Base-by-base conservation (phyloP, 2,329 filamentous ascomycete genomes). In the Botrytis paeoniae region DNA sequence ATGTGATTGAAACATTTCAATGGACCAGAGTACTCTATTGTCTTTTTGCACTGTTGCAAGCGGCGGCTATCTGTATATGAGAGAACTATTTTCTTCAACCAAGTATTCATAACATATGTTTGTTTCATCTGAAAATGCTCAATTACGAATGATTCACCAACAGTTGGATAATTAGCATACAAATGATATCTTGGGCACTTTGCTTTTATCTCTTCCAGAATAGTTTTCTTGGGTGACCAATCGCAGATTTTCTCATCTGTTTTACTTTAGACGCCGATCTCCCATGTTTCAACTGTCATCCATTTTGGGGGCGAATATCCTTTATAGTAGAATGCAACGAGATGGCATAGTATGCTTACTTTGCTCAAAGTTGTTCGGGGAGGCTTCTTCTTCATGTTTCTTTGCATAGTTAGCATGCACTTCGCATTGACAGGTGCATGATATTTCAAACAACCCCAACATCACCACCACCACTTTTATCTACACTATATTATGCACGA, bases 1-100 rank as follows among this genome's bases (percentile, higher is more conserved):
- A 63, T 61, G 41, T 70, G 57, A 39, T 54, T 43, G n/a, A 71
- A 51, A 65, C n/a, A 41, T 65, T 65, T 65, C 60, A 65, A 57
- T 51, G 60, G 45, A n/a, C 35, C 25, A 65, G 48, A 65, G n/a
- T 43, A 51, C 29, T 65, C 45, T 35, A 57, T 41, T 35, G 10
- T 54, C 35, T 71, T 29, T n/a, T n/a, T 57, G n/a, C 59, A 65
- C 35, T 32, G 35, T 71, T 43, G 60, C 45, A 65, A 43, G 69
- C 69, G 69, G 69, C 41, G 69, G 60, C 41, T 65, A 65, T 65
- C 9, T 65, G 22, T 39, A 43, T 25, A n/a, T 57, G 29, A 6
- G 43, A 35, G 43, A 41, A 54, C 37, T 29, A 12, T n/a, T 70
- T 39, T 51, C 25, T 63, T 37, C 18, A 39, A 45, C 14, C 8